Evolutionary conservation across 768 basidiomycete genomes (phyloP).

Genomic region (Leccinellum albellum): DNA sequence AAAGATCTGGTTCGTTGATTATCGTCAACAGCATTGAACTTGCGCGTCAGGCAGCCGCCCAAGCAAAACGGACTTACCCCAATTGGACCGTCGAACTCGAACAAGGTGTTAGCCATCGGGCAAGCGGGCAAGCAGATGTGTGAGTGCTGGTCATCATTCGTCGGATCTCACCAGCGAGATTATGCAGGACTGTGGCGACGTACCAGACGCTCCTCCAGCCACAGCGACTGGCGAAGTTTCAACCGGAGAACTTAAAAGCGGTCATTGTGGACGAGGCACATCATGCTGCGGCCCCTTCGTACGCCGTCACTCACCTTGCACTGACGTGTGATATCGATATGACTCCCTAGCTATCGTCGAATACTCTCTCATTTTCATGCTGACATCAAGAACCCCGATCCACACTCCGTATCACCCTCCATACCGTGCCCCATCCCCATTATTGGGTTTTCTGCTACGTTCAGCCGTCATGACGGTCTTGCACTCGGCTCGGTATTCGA

Average conservation of each 20-base stretch:
- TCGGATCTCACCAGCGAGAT: not conserved
- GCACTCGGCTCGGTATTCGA: conserved; percentile 88
- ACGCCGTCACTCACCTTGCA: conserved; percentile 5
- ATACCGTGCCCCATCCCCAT: conserved; percentile 63
- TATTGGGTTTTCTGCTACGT: conserved; percentile 94
- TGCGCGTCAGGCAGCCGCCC: conserved; percentile 78
- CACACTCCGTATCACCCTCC: conserved; percentile 33
- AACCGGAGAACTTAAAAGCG: conserved; percentile 61
- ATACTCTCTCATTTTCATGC: conserved; percentile 82
- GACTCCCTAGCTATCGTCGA: conserved; percentile 59
- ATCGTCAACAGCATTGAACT: conserved; percentile 90
- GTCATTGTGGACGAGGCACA: conserved; percentile 93
- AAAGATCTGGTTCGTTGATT: conserved; percentile 63
- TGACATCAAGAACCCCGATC: conserved; percentile 55
- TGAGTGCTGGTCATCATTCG: conserved; percentile 29
- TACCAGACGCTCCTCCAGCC: conserved; percentile 77
- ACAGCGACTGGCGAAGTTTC: conserved; percentile 70
- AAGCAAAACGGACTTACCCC: conserved; percentile 64
- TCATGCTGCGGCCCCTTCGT: conserved; percentile 92
- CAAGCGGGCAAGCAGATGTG: conserved; percentile 83
- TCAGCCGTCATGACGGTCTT: conserved; percentile 86
- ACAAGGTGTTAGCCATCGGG: conserved; percentile 72
- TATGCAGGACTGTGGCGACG: conserved; percentile 74
- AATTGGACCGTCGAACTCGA: conserved; percentile 86
- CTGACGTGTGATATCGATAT: conserved; percentile 1